Evolutionary conservation across 345 rosid species (phyloP), one percentile per base, ranked within the genome.

Genomic region (Streptanthus diversifolius): DNA sequence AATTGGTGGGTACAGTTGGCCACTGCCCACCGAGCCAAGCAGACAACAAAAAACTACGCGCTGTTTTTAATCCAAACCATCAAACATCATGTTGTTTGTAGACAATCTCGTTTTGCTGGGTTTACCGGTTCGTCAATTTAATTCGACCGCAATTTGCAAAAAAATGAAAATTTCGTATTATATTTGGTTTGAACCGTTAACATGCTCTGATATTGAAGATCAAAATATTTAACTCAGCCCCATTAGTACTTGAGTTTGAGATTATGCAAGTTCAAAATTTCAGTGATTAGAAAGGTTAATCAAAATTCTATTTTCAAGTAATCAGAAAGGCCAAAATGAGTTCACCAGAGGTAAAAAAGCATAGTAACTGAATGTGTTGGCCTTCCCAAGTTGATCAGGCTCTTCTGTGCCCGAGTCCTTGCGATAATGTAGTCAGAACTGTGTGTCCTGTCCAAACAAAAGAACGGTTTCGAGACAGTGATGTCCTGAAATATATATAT

Each of bases 1-100:
- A 56, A 36, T 74, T 27, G 44, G 30, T 66, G 53, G 53, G 44
- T 9, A 60, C 49, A 65, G 61, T 66, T 58, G 67, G 27, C 58
- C 24, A 44, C 21, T 11, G 3, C 47, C 10, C 51, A 44, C 51
- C 47, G 40, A 24, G 1, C 1, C 1, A 36, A 36, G 21, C 30
- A 60, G 60, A 22, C 40, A 5, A 5, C n/a, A 0, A 8, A 4
- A 39, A 32, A 74, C 73, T 32, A 68, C 56, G 3, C 32, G 69
- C 55, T 5, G 55, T 68, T 52, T 59, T 18, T 19, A 0, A 19
- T 15, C 2, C 2, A 59, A 18, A 5, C 54, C 11, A 7, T 25
- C 15, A 56, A 65, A 73, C 72, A 14, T 18, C 78, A 18, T 18
- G 77, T 5, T 53, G 57, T 73, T 33, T 43, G 9, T 7, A 30